phyloP scores from a whole-genome alignment of 1,284 basidiomycete species.

The Pseudozyma pruni region DNA sequence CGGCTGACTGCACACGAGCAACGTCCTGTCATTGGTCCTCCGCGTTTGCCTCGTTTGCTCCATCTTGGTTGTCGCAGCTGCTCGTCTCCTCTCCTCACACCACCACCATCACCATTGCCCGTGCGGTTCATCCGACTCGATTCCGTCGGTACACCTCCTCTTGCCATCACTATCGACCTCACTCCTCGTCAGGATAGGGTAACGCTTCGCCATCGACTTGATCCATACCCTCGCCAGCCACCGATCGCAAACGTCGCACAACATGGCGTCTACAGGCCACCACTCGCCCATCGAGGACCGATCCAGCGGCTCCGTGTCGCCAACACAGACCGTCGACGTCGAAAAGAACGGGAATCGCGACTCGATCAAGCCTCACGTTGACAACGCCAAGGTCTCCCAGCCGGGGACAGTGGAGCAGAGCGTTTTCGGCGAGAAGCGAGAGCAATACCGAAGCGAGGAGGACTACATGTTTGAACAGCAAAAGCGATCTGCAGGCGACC shows the following conservation, averaged over 20 bases:
- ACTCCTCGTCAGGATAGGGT: neutral
- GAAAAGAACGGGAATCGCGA: constrained; percentile 27
- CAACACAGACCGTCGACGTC: constrained; percentile 30
- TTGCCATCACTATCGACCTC: neutral
- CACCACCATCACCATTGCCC: neutral
- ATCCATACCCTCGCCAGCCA: too few species aligned
- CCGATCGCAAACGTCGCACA: neutral
- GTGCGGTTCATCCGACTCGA: neutral
- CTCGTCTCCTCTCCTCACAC: neutral
- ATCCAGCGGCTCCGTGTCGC: constrained; percentile 30
- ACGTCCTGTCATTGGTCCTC: constrained; percentile 1
- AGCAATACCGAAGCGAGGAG: constrained; percentile 51
- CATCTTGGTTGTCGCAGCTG: neutral
- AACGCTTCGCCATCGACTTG: neutral
- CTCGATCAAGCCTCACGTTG: constrained; percentile 19
- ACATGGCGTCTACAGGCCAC: constrained; percentile 39
- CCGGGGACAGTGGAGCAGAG: constrained; percentile 20
- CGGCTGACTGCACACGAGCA: too few species aligned
- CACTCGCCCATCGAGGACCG: constrained; percentile 21
- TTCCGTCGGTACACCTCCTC: neutral
- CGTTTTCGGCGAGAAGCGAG: constrained; percentile 50
- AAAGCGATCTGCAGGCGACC: constrained; percentile 43
- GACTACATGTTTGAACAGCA: constrained; percentile 54
- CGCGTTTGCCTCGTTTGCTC: neutral
- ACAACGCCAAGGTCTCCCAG: constrained; percentile 4